Evolutionary conservation across 1,284 basidiomycete species (phyloP).

Genomic region (Ganoderma lingzhi): DNA sequence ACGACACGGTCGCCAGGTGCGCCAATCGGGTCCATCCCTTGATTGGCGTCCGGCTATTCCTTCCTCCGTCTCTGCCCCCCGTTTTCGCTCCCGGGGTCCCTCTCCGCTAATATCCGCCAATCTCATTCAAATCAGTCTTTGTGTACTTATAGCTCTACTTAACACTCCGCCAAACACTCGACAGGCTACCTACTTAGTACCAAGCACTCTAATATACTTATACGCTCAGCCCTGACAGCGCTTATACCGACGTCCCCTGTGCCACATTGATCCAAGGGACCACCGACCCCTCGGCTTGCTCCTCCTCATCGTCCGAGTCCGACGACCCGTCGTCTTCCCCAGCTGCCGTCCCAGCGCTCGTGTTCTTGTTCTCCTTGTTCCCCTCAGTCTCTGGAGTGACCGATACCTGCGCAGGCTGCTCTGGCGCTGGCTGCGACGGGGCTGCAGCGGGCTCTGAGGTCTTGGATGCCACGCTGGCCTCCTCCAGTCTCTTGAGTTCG

Average conservation of each 20-base stretch:
- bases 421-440: neutral
- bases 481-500: constrained; percentile 44
- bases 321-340: constrained; percentile 40
- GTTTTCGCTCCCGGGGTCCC: constrained; percentile 3
- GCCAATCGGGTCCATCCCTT: constrained; percentile 10
- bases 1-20: constrained; percentile 8
- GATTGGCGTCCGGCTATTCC: constrained; percentile 28
- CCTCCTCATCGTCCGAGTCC: constrained; percentile 40
- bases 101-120: neutral
- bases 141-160: too few species aligned
- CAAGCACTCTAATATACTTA: neutral
- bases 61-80: neutral
- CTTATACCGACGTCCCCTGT: constrained; percentile 26
- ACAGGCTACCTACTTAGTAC: too few species aligned
- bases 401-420: neutral
- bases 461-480: constrained; percentile 45
- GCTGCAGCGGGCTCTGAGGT: constrained; percentile 19
- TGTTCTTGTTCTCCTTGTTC: constrained; percentile 41
- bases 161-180: too few species aligned
- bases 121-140: neutral
- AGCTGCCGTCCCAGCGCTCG: constrained; percentile 26
- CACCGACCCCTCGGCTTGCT: constrained; percentile 27
- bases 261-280: too few species aligned
- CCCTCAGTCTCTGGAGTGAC: constrained; percentile 16
- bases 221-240: constrained; percentile 2